phyloP scores from a whole-genome alignment of 1,139 yeast genomes.

The Lodderomyces theae region DNA sequence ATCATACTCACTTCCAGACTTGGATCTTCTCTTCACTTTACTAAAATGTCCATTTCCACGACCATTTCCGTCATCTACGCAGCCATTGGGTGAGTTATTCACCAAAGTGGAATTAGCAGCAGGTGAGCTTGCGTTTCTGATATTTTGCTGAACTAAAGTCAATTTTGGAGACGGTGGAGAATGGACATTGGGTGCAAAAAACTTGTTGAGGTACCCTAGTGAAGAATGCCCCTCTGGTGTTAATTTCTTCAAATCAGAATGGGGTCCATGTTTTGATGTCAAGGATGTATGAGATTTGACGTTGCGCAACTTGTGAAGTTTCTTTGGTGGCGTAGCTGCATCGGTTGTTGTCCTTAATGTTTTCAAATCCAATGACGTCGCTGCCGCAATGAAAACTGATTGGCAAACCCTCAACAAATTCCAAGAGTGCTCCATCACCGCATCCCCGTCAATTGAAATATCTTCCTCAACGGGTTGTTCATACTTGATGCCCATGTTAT shows the following conservation, averaged over 20 bases:
- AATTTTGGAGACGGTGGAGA: neutral
- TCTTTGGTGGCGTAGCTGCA: neutral
- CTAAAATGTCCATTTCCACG: neutral
- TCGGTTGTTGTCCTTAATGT: neutral
- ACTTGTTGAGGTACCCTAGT: slow-evolving; percentile 2
- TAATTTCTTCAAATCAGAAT: slow-evolving; percentile 1
- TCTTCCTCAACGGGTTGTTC: slow-evolving; percentile 5
- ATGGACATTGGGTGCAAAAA: neutral
- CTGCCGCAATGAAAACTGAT: neutral
- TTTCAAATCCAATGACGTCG: neutral
- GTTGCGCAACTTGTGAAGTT: neutral
- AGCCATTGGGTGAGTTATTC: neutral
- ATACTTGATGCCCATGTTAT: slow-evolving; percentile 12
- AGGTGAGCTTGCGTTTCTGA: slow-evolving; percentile 8
- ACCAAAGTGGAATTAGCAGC: neutral
- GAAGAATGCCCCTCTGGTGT: neutral
- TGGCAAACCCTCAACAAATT: neutral
- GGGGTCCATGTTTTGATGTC: neutral
- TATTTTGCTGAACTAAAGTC: neutral
- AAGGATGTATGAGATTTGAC: slow-evolving; percentile 5
- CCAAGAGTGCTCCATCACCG: neutral
- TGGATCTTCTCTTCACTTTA: slow-evolving; percentile 7
- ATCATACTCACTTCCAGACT: slow-evolving; percentile 13
- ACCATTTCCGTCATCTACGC: neutral
- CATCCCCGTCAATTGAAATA: neutral